phyloP scores from a whole-genome alignment of 495 filamentous ascomycete genomes.

The Aspergillus avenaceus region DNA sequence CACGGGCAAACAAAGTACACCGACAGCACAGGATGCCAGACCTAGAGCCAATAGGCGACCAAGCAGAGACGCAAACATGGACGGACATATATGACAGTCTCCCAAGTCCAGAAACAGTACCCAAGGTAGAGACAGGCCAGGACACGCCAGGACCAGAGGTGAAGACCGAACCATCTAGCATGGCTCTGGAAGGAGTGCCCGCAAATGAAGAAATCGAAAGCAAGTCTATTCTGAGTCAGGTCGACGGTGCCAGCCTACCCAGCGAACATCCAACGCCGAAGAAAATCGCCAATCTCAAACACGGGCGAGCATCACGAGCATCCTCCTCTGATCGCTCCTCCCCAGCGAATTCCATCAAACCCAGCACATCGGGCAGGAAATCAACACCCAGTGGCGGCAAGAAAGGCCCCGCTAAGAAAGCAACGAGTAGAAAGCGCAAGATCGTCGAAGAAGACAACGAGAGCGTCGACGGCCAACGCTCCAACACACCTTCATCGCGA shows the following conservation, averaged over 20 bases:
- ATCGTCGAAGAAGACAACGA: constrained; percentile 42
- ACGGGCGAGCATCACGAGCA: constrained; percentile 26
- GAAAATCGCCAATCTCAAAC: constrained; percentile 37
- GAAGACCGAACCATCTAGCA: constrained; percentile 33
- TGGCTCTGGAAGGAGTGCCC: constrained; percentile 30
- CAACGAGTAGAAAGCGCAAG: constrained; percentile 55
- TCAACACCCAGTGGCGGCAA: constrained; percentile 38
- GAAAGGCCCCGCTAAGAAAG: constrained; percentile 56
- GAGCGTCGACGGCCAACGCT: constrained; percentile 37
- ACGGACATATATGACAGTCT: constrained; percentile 32
- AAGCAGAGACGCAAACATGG: constrained; percentile 21
- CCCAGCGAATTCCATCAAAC: constrained; percentile 29
- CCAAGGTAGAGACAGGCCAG: constrained; percentile 9
- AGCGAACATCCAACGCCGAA: constrained; percentile 39
- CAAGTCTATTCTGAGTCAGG: constrained; percentile 17
- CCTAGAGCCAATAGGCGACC: constrained; percentile 4
- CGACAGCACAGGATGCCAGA: constrained; percentile 26
- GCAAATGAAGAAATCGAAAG: constrained; percentile 23
- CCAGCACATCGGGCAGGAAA: constrained; percentile 31
- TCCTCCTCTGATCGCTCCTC: constrained; percentile 35
- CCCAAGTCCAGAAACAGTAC: constrained; percentile 9
- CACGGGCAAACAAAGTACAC: constrained; percentile 30
- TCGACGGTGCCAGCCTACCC: constrained; percentile 23
- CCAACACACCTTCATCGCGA: constrained; percentile 47
- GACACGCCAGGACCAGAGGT: constrained; percentile 24